phyloP scores from a whole-genome alignment of 169 alveolate genomes.

The Plasmodium gallinaceum region DNA sequence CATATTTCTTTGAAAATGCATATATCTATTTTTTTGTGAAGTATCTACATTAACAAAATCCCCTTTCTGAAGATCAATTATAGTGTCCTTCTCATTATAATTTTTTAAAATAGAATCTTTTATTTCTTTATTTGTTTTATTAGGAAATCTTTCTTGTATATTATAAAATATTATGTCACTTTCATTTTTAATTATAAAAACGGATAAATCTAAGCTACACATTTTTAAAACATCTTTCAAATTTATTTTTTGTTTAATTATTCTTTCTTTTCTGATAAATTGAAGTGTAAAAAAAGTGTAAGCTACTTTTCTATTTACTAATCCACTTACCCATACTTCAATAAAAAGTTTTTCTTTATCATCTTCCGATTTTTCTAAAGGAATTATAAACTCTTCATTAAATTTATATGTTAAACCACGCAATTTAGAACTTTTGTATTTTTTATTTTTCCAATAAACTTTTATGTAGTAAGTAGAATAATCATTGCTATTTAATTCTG shows the following conservation, averaged over 20 bases:
- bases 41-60: not conserved
- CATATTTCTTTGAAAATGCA: not conserved
- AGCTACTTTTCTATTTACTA: slow-evolving; percentile 44
- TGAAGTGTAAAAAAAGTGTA: slow-evolving; percentile 47
- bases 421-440: slow-evolving; percentile 27
- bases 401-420: slow-evolving; percentile 10
- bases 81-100: not conserved
- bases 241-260: slow-evolving; percentile 25
- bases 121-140: slow-evolving; percentile 25
- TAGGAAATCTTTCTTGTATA: slow-evolving; percentile 29
- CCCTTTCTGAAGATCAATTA: not conserved
- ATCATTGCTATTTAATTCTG: slow-evolving; percentile 9
- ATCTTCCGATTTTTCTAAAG: slow-evolving; percentile 7
- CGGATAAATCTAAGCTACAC: slow-evolving; percentile 37
- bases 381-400: slow-evolving; percentile 32
- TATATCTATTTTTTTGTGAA: not conserved
- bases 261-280: slow-evolving; percentile 35
- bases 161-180: slow-evolving; percentile 38
- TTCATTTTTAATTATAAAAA: slow-evolving; percentile 23
- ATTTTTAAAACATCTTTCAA: slow-evolving; percentile 35
- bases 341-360: slow-evolving; percentile 15
- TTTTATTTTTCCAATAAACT: slow-evolving; percentile 56
- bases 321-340: slow-evolving; percentile 33
- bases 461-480: slow-evolving; percentile 19
- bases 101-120: slow-evolving; percentile 14